These are phyloP conservation scores for Straminergon stramineum DNA, from an alignment of 225 moss, liverwort and hornwort species.

Conservation along the genomic window DNA sequence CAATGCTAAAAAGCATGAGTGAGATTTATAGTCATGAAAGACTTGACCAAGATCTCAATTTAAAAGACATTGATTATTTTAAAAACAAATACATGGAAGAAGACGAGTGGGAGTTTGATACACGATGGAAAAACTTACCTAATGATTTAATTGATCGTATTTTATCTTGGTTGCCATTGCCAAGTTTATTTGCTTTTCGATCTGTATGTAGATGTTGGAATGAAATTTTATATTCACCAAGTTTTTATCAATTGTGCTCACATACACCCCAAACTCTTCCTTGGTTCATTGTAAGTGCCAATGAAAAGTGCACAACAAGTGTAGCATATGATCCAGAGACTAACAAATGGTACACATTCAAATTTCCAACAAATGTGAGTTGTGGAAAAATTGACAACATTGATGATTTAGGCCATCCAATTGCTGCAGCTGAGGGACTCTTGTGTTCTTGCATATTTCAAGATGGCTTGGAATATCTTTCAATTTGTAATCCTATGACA, in stretches of 20 bases:
- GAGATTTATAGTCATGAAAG: not conserved
- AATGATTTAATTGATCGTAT: not conserved
- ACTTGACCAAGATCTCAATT: not conserved
- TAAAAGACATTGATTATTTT: not conserved
- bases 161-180: slow-evolving; percentile 12
- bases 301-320: not conserved
- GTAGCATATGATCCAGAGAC: not conserved
- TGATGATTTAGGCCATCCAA: not conserved
- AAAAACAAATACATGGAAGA: not conserved
- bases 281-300: slow-evolving; percentile 12
- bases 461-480: slow-evolving; percentile 11
- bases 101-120: not conserved
- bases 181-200: slow-evolving; percentile 1
- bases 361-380: not conserved
- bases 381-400: not conserved
- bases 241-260: slow-evolving; percentile 9
- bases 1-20: not conserved
- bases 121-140: not conserved
- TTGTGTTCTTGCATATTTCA: slow-evolving; percentile 1
- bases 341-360: slow-evolving; percentile 14
- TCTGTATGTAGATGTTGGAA: slow-evolving; percentile 6
- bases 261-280: not conserved
- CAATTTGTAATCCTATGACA: slow-evolving; percentile 39
- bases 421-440: not conserved
- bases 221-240: slow-evolving; percentile 1